These are phyloP conservation scores for Pistacia integerrima DNA, from an alignment of 345 rosid genomes.

Conservation along the genomic window DNA sequence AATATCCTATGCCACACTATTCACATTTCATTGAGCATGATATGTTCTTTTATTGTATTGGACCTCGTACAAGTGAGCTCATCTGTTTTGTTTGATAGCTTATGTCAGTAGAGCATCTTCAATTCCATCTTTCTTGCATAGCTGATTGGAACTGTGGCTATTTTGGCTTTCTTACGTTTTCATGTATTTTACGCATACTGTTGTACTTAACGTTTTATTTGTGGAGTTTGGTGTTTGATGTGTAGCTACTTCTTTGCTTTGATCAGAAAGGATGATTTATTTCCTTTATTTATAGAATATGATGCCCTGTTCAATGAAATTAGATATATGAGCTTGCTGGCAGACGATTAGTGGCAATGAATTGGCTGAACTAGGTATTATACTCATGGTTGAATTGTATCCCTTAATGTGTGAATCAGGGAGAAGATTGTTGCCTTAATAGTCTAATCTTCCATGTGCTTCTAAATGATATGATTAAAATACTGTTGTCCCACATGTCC, in stretches of 20 bases:
- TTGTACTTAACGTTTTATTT: neutral
- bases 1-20: neutral
- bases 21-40: neutral
- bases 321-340: no score
- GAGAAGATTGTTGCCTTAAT: no score
- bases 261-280: no score
- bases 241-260: no score
- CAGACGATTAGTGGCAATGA: no score
- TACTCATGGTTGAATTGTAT: no score
- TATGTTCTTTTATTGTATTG: neutral
- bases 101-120: neutral
- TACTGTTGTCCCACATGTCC: neutral
- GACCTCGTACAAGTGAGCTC: conserved; percentile 2
- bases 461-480: neutral
- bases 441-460: no score
- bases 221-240: neutral
- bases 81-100: neutral
- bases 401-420: no score
- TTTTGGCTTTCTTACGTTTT: neutral
- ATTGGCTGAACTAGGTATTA: no score
- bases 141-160: neutral
- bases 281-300: no score
- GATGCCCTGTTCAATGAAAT: no score
- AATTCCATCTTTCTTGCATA: neutral
- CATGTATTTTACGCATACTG: neutral